Conservation (phyloP, 106 monocot species). For the Dendrobium huoshanense region DNA sequence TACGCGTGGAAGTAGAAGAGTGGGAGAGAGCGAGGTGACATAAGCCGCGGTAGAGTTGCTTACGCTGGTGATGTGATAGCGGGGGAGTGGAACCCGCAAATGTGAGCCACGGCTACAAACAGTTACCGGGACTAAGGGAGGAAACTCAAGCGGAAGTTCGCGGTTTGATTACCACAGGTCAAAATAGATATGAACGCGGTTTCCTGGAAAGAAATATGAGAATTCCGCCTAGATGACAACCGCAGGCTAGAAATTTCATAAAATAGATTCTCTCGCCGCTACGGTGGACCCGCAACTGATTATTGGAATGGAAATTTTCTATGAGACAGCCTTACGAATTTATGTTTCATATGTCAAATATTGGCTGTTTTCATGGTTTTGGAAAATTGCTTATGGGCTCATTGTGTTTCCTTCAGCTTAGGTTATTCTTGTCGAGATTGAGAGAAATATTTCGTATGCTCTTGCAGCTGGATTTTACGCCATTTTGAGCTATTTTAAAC, state of each 20-base stretch:
- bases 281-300: no score
- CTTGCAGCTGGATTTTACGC: no score
- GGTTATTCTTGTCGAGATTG: no score
- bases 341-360: no score
- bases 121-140: not conserved
- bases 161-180: not conserved
- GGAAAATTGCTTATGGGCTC: no score
- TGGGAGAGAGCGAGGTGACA: not conserved
- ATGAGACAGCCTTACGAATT: no score
- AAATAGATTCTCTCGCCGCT: no score
- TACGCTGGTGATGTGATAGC: not conserved
- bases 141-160: not conserved
- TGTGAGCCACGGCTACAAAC: not conserved
- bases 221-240: not conserved
- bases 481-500: no score
- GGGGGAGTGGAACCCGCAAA: not conserved
- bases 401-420: no score
- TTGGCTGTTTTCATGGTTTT: no score
- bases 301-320: no score
- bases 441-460: no score
- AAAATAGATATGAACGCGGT: not conserved
- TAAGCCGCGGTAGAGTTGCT: not conserved
- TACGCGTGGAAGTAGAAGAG: not conserved
- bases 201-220: not conserved
- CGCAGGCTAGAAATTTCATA: not conserved